Conservation (phyloP, 2,329 filamentous ascomycete genomes). For the Aureobasidium sp. region DNA sequence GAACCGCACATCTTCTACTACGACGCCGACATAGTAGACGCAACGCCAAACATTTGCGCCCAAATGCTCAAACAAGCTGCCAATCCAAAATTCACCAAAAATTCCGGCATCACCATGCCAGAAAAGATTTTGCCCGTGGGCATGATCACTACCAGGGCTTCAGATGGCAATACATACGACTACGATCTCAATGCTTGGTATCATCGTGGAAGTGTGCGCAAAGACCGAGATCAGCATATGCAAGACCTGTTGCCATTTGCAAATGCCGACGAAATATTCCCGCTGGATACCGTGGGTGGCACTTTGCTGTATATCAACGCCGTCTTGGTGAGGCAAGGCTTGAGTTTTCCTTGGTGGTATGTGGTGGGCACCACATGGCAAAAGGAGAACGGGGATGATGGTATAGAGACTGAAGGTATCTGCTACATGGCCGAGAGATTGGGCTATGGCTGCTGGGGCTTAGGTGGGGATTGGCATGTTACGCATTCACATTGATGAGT, state of each 20-base stretch:
- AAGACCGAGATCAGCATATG: background rate
- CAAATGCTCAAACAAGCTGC: background rate
- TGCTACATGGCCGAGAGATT: constrained; percentile 22
- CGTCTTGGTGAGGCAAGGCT: constrained; percentile 26
- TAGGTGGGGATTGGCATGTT: constrained; percentile 1
- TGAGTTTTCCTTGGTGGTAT: constrained; percentile 29
- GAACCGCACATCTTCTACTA: constrained; percentile 1
- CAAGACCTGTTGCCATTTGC: constrained; percentile 21
- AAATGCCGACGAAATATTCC: constrained; percentile 25
- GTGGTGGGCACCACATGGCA: constrained; percentile 31
- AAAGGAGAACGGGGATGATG: constrained; percentile 27
- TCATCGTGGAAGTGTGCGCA: background rate
- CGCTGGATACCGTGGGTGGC: constrained; percentile 31
- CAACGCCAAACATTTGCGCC: background rate
- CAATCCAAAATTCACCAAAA: background rate
- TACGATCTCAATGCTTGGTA: background rate
- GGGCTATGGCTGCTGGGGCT: background rate
- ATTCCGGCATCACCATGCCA: background rate
- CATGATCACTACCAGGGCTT: background rate
- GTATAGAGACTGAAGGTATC: constrained; percentile 32
- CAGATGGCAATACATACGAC: background rate
- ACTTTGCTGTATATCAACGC: constrained; percentile 30
- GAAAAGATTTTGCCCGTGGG: background rate
- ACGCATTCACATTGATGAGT: background rate
- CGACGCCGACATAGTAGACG: background rate